These are phyloP conservation scores for Fraxinus albicans DNA, from an alignment of 305 asterid species.

Conservation along the genomic window DNA sequence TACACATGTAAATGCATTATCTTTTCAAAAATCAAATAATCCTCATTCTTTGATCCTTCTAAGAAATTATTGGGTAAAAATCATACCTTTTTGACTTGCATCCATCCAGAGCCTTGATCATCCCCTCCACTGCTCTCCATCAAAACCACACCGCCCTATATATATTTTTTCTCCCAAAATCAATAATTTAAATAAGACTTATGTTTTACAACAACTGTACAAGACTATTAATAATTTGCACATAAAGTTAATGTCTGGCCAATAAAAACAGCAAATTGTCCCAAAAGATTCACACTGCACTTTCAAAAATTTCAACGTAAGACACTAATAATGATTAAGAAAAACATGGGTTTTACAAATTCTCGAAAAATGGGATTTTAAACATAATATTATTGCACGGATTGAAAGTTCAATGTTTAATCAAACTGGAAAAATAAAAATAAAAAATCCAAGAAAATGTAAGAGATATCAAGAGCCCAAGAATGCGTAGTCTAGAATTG, in stretches of 20 bases:
- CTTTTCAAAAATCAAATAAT: constrained; percentile 7
- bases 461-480: constrained; percentile 3
- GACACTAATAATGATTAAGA: constrained; percentile 1
- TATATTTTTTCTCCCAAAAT: constrained; percentile 18
- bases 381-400: constrained; percentile 7
- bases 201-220: constrained; percentile 17
- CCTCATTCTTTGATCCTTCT: constrained; percentile 10
- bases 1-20: not conserved
- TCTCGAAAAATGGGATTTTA: not conserved
- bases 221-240: constrained; percentile 11
- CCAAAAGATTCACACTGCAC: not conserved
- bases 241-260: constrained; percentile 20
- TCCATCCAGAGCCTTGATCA: constrained; percentile 97
- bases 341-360: constrained; percentile 23
- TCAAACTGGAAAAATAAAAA: not conserved
- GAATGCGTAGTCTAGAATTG: not conserved
- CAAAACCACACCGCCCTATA: constrained; percentile 19
- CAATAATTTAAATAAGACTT: constrained; percentile 21
- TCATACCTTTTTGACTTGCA: constrained; percentile 93
- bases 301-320: not conserved
- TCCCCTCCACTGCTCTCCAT: constrained; percentile 70
- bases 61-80: constrained; percentile 21
- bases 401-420: not conserved
- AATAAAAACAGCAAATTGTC: constrained; percentile 18
- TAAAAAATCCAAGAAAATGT: not conserved